Percentiles rank a stretch among this genome's conserved stretches.
Conservation (phyloP, 2,329 filamentous ascomycete species). For the Acrodontium crateriforme region DNA sequence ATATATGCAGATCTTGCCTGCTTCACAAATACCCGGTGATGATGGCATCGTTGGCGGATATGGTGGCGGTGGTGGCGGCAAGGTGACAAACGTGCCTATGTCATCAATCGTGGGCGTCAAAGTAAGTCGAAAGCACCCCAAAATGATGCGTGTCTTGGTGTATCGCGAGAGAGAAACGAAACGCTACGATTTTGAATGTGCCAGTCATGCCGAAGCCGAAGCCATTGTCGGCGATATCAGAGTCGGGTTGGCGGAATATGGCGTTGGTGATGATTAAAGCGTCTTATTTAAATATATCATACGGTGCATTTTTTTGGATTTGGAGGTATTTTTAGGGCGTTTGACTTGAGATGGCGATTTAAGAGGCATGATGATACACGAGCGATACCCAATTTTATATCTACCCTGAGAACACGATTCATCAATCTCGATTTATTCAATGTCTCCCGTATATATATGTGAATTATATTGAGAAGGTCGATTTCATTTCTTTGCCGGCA, state of each 20-base stretch:
- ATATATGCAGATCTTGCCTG: slow-evolving; percentile 73
- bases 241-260: slow-evolving; percentile 37
- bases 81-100: slow-evolving; percentile 68
- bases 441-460: neutral
- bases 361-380: slow-evolving; percentile 2
- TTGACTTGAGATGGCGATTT: slow-evolving; percentile 6
- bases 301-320: neutral
- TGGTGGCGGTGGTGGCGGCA: slow-evolving; percentile 33
- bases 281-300: no score
- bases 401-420: neutral
- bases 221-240: slow-evolving; percentile 69
- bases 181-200: slow-evolving; percentile 75
- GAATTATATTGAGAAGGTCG: slow-evolving; percentile 3
- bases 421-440: no score
- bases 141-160: slow-evolving; percentile 66
- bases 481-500: slow-evolving; percentile 7
- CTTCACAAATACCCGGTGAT: slow-evolving; percentile 19
- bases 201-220: slow-evolving; percentile 54
- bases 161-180: slow-evolving; percentile 66
- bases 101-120: slow-evolving; percentile 72
- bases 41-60: slow-evolving; percentile 16
- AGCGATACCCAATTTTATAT: neutral
- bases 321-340: no score
- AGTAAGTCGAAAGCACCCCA: slow-evolving; percentile 64
- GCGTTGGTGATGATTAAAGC: slow-evolving; percentile 7